Conservation (phyloP, 75 land plant genomes). For the Pinus albicaulis region DNA sequence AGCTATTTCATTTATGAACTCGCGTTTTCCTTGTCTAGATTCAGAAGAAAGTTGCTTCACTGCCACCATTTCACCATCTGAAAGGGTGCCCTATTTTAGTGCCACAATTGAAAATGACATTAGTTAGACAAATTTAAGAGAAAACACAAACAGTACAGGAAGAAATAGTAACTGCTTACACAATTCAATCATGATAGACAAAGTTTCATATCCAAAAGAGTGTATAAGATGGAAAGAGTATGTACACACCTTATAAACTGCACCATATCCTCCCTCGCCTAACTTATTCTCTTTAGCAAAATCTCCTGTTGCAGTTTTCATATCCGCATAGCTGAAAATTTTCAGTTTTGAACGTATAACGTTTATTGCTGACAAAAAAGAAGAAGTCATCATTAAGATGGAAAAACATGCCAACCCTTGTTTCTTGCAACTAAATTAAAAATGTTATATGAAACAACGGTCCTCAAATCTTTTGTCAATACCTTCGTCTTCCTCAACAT, state of each 20-base stretch:
- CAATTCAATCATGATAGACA: too few species aligned
- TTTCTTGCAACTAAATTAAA: neutral
- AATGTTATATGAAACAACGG: neutral
- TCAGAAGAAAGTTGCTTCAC: too few species aligned
- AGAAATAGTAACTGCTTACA: too few species aligned
- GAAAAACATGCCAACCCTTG: neutral
- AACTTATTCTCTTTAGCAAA: slow-evolving; percentile 18
- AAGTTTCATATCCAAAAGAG: too few species aligned
- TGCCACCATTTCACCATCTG: too few species aligned
- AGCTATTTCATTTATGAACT: too few species aligned
- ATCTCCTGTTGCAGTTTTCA: slow-evolving; percentile 18
- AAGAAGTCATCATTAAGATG: neutral
- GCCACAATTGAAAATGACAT: too few species aligned
- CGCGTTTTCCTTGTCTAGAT: too few species aligned
- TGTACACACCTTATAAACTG: slow-evolving; percentile 23
- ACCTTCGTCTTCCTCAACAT: slow-evolving; percentile 29
- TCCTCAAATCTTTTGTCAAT: neutral
- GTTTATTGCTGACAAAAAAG: slow-evolving; percentile 22
- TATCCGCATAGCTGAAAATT: slow-evolving; percentile 37
- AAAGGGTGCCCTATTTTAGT: too few species aligned
- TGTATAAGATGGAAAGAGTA: neutral
- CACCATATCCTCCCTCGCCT: slow-evolving; percentile 22
- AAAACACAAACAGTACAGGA: neutral
- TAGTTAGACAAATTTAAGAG: neutral
- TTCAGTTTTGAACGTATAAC: slow-evolving; percentile 29